A percentile compares a stretch with the other conserved stretches of the same genome.
Evolutionary conservation across 139 green algal genomes (phyloP).

Genomic region (Chlamydomonas sphaeroides): DNA sequence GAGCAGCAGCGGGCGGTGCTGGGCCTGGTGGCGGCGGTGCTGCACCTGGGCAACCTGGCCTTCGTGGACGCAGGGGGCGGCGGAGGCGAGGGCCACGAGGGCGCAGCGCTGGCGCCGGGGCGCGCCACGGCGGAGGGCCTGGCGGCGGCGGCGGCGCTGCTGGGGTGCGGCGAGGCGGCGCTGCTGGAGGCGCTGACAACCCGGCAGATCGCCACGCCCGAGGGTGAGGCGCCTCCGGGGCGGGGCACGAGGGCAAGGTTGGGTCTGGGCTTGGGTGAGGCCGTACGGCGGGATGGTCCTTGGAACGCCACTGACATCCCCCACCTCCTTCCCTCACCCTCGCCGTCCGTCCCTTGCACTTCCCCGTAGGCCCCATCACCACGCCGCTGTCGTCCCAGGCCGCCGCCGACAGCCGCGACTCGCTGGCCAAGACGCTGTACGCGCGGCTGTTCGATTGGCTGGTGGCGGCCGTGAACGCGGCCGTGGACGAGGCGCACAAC

Average conservation of each 20-base stretch:
- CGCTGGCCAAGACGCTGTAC: constrained; percentile 93
- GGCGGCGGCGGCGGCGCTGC: constrained; percentile 61
- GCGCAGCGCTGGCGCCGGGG: constrained; percentile 8
- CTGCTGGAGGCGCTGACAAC: constrained; percentile 80
- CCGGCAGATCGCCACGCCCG: constrained; percentile 80
- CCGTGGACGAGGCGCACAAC: constrained; percentile 53
- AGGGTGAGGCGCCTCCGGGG: too few species aligned
- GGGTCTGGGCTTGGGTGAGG: too few species aligned
- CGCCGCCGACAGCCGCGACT: constrained; percentile 78
- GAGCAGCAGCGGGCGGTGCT: constrained; percentile 84
- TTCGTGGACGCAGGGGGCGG: too few species aligned
- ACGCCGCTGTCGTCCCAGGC: constrained; percentile 69
- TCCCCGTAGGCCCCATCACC: constrained; percentile 71
- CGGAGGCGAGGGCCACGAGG: constrained; percentile 11
- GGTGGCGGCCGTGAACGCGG: constrained; percentile 73
- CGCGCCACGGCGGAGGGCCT: constrained; percentile 37
- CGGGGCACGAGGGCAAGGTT: too few species aligned
- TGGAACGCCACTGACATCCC: too few species aligned
- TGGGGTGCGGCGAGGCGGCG: constrained; percentile 63
- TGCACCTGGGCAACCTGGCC: constrained; percentile 94
- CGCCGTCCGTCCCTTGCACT: too few species aligned
- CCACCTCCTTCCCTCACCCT: too few species aligned
- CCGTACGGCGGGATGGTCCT: too few species aligned
- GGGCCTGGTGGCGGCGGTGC: constrained; percentile 84
- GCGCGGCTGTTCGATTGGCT: constrained; percentile 95